Conservation (phyloP, 2,329 filamentous ascomycete species). For the Xylariales sp. region DNA sequence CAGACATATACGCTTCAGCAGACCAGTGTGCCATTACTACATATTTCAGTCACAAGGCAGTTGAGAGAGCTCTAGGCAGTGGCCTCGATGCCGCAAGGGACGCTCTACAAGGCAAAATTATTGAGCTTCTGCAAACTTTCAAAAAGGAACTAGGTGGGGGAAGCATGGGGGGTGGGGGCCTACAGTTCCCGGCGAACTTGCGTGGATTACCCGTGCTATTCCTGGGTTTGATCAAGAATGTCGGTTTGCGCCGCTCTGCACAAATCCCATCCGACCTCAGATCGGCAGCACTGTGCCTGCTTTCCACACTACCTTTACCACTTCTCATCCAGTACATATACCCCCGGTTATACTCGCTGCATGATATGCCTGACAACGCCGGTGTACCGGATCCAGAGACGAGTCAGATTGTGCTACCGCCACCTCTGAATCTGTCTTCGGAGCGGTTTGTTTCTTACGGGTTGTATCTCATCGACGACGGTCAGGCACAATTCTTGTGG, state of each 20-base stretch:
- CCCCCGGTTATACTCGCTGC: conserved; percentile 83
- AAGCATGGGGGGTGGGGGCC: conserved; percentile 88
- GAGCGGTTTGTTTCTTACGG: conserved; percentile 89
- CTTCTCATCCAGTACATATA: conserved; percentile 95
- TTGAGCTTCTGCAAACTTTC: conserved; percentile 93
- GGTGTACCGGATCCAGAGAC: conserved; percentile 87
- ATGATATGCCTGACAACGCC: conserved; percentile 96
- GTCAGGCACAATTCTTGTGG: conserved; percentile 98
- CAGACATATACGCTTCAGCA: conserved; percentile 92
- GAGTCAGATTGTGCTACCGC: conserved; percentile 89
- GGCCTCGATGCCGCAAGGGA: conserved; percentile 92
- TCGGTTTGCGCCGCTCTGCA: conserved; percentile 90
- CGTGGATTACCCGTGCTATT: conserved; percentile 90
- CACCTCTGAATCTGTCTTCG: conserved; percentile 85
- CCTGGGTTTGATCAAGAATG: conserved; percentile 94
- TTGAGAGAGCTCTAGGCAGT: conserved; percentile 86
- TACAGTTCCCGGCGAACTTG: conserved; percentile 94
- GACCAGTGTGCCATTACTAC: conserved; percentile 93
- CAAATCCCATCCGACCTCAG: conserved; percentile 95
- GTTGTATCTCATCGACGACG: conserved; percentile 95
- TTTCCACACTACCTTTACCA: conserved; percentile 93
- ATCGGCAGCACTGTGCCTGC: conserved; percentile 88
- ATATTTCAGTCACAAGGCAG: conserved; percentile 97
- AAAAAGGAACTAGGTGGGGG: conserved; percentile 96
- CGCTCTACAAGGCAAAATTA: conserved; percentile 88